Base-by-base conservation (phyloP, 2,329 filamentous ascomycete genomes). In the Arthrobotrys musiformis region DNA sequence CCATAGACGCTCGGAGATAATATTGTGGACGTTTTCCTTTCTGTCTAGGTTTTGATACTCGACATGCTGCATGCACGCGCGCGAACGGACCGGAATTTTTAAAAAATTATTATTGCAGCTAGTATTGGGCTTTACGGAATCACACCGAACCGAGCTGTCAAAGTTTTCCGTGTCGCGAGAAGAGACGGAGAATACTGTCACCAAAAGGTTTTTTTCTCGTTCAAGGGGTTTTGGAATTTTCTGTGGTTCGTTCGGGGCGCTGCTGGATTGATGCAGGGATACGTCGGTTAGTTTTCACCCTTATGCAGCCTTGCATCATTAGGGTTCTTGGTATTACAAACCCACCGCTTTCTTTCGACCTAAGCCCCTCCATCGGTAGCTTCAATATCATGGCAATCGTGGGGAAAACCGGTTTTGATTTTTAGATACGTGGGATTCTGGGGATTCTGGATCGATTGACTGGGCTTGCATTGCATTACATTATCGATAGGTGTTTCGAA, bases 251-350 rank as follows among this genome's bases (percentile, higher is more conserved):
- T 63, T 50, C 67, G 67, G 28, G 44, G 67, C 33, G 42, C 28
- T 60, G 42, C 37, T n/a, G 37, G 17, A 30, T 9, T 63, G 56
- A 37, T 70, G 44, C 50, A 60, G 66, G 66, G 54, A 67, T 67
- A 40, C 15, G 33, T 67, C 63, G 61, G 46, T 13, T 52, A 40
- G 37, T 40, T 50, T 22, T 66, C 35, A 46, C 63, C 33, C 48
- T 67, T 30, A 67, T 72, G 68, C 68, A 72, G 42, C 28, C 58
- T 72, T 72, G 68, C 68, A 72, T 72, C 68, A 72, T 72, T n/a
- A 17, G 33, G n/a, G 60, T 61, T 24, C 54, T 70, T 48, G 54
- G 66, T 58, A 58, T 58, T 40, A 58, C 54, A 24, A 58, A 30
- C 8, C 19, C 15, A 56, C 35, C 28, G 13, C 50, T 28, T 15